These are phyloP conservation scores for Aspergillus indologenus DNA, from an alignment of 495 filamentous ascomycete genomes.

Conservation along the genomic window DNA sequence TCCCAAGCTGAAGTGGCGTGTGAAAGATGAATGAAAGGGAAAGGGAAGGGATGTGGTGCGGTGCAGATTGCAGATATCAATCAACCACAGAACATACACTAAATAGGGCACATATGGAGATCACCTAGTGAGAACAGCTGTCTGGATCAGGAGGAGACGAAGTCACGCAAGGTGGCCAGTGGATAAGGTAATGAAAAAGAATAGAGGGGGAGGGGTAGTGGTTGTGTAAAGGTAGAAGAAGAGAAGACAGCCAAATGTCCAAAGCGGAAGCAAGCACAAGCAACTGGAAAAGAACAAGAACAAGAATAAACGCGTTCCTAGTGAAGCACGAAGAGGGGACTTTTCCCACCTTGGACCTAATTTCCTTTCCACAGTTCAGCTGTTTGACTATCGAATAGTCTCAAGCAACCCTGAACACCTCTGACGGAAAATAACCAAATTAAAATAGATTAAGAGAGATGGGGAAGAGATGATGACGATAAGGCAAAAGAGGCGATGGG, in stretches of 20 bases:
- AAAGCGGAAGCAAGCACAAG: constrained; percentile 3
- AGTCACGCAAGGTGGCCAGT: background rate
- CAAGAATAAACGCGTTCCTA: background rate
- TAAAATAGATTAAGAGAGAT: constrained; percentile 7
- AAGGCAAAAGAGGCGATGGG: constrained; percentile 2
- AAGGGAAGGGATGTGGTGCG: constrained; percentile 3
- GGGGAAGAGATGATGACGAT: background rate
- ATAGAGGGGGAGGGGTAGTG: constrained; percentile 13
- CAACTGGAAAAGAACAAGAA: background rate
- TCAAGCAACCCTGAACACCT: background rate
- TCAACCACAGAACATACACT: constrained; percentile 9
- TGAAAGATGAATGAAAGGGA: constrained; percentile 7
- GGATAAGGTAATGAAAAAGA: constrained; percentile 1
- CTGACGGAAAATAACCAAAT: background rate
- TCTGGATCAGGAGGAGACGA: constrained; percentile 9
- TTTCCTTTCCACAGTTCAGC: background rate
- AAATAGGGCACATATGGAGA: constrained; percentile 12
- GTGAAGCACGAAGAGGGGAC: background rate
- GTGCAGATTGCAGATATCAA: constrained; percentile 12
- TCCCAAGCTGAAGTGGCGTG: background rate
- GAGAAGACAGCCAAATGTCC: background rate
- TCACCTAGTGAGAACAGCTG: constrained; percentile 10
- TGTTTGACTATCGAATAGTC: background rate
- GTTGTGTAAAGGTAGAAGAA: constrained; percentile 3
- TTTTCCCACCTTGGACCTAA: constrained; percentile 1